These are phyloP conservation scores for Tolypocladium paradoxum DNA, from an alignment of 2,329 filamentous ascomycete genomes.

Conservation along the genomic window DNA sequence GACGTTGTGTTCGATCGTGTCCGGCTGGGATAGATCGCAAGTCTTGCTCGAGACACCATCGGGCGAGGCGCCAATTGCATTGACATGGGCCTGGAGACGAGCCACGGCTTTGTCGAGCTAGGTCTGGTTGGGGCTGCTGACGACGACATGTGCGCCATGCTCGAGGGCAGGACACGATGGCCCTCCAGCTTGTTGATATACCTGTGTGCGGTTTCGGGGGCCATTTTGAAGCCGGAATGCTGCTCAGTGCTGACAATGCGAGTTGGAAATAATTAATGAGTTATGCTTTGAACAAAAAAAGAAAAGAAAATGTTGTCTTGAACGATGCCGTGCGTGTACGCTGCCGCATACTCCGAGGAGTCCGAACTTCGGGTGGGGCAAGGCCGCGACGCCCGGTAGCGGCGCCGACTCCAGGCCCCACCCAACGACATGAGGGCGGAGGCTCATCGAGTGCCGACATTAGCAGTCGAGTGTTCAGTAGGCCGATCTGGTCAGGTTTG, in stretches of 20 bases:
- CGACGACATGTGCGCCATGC: slow-evolving; percentile 42
- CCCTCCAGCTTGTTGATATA: slow-evolving; percentile 23
- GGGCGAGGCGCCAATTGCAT: slow-evolving; percentile 24
- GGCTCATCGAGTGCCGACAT: not conserved
- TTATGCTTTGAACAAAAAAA: not conserved
- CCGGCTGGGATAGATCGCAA: slow-evolving; percentile 9
- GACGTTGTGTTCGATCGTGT: slow-evolving; percentile 25
- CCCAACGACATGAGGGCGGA: not conserved
- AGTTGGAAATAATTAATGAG: no score
- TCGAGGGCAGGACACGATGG: slow-evolving; percentile 41
- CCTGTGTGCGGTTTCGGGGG: slow-evolving; percentile 9
- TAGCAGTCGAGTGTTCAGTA: not conserved
- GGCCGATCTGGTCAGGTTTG: not conserved
- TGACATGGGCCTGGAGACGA: slow-evolving; percentile 20
- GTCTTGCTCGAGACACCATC: slow-evolving; percentile 14
- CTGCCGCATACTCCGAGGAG: not conserved
- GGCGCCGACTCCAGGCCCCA: not conserved
- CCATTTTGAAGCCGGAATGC: not conserved
- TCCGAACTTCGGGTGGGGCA: not conserved
- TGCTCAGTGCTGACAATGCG: not conserved
- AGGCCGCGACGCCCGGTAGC: not conserved
- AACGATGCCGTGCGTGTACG: not conserved
- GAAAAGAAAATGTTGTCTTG: not conserved
- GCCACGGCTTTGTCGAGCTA: slow-evolving; percentile 36
- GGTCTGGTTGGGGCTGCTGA: slow-evolving; percentile 45